Base-by-base conservation (phyloP, 805 yeast genomes). In the Clavispora asparagi region DNA sequence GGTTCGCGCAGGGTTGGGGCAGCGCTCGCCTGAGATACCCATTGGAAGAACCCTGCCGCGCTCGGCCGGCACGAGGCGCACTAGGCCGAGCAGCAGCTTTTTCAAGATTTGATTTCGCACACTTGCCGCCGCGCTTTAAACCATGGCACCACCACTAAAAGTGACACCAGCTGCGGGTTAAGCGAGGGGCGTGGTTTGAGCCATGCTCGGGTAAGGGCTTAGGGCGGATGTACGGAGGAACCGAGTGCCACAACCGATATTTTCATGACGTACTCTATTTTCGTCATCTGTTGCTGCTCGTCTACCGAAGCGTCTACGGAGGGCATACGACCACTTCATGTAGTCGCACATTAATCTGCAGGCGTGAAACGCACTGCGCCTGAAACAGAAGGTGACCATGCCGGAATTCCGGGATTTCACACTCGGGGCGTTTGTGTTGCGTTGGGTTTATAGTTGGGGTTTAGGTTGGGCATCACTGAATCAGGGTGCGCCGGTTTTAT, bases 81-180 rank as follows among this genome's bases (percentile, higher is more conserved):
- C 35, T 31, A 31, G 35, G 19, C 35, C 35, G 35, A 9, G 37
- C n/a, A 25, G 37, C 37, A 33, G 25, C 37, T 17, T 33, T 31
- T 16, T 17, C 35, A 33, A 33, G 37, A 33, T 33, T 33, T 33
- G 37, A 23, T 31, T 33, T 33, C 37, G 37, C 37, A 33, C 37
- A 33, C 37, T 33, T 33, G 37, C 37, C 37, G 37, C 37, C 37
- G 37, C 37, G 37, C 37, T 25, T 33, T 33, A 33, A 29, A 31
- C 17, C 35, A 29, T 31, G 17, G 35, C 16, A 31, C n/a, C 35
- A 14, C 17, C 10, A 31, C 35, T 31, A 14, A 31, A 19, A 19
- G 5, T 19, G 23, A 19, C 23, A 19, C 23, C 23, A 19, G 23
- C 23, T 19, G 23, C 23, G 23, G 23, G 23, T 19, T 19, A 19